These are phyloP conservation scores for Kalaharituber pfeilii DNA, from an alignment of 2,329 filamentous ascomycete species.

Conservation along the genomic window DNA sequence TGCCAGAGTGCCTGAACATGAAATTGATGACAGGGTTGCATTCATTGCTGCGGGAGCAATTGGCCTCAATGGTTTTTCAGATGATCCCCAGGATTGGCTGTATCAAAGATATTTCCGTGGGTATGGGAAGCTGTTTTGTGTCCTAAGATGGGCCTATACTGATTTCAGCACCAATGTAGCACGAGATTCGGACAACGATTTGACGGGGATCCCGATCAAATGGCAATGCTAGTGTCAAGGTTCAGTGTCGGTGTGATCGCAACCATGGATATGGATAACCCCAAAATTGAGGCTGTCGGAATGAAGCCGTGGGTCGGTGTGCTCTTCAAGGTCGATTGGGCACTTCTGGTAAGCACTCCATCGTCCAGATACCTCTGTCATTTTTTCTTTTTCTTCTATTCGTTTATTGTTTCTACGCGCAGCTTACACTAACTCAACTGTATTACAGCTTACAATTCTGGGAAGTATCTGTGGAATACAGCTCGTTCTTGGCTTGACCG, in stretches of 20 bases:
- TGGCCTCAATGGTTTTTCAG: conserved; percentile 12
- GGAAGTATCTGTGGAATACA: conserved; percentile 12
- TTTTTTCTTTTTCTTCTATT: too few relatives aligned
- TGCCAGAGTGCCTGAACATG: neutral
- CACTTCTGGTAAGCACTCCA: neutral
- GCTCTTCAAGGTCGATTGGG: neutral
- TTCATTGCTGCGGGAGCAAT: conserved; percentile 11
- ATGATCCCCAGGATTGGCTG: neutral
- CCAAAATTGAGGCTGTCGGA: neutral
- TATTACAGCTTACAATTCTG: conserved; percentile 7
- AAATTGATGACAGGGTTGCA: conserved; percentile 9
- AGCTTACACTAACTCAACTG: neutral
- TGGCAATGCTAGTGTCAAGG: neutral
- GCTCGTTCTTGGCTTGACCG: conserved; percentile 10
- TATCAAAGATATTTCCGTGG: conserved; percentile 1
- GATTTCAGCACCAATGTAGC: neutral
- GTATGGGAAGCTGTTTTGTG: neutral
- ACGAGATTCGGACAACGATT: neutral
- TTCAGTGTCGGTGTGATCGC: neutral
- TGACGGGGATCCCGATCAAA: neutral
- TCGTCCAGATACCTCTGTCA: too few relatives aligned
- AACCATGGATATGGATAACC: conserved; percentile 1
- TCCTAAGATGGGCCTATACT: neutral
- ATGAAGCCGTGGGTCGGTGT: neutral
- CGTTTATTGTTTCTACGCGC: neutral